Evolutionary conservation across 164 flowering plant species (phyloP).

Genomic region (Platanus orientalis): DNA sequence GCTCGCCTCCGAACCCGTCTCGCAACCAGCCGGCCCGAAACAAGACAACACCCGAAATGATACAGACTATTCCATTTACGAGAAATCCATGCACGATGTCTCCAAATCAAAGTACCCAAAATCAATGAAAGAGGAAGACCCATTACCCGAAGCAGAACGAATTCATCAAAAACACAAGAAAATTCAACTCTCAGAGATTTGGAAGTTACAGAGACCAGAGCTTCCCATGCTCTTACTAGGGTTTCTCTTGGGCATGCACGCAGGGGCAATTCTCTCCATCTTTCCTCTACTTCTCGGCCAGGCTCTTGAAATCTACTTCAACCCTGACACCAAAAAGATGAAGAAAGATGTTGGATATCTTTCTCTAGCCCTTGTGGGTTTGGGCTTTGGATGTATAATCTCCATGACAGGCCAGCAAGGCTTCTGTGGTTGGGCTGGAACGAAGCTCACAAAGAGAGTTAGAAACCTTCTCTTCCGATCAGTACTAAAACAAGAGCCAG

Average conservation of each 20-base stretch:
- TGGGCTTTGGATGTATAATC: too few species aligned
- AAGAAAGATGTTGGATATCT: too few species aligned
- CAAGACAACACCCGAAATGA: slow-evolving; percentile 10
- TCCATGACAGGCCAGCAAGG: slow-evolving; percentile 74
- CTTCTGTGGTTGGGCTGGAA: slow-evolving; percentile 73
- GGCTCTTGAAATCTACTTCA: slow-evolving; percentile 52
- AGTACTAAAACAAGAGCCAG: too few species aligned
- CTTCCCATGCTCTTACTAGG: slow-evolving; percentile 40
- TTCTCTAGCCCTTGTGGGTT: too few species aligned
- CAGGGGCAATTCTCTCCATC: slow-evolving; percentile 66
- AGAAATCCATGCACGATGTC: slow-evolving; percentile 23
- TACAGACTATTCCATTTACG: slow-evolving; percentile 15
- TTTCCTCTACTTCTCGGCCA: slow-evolving; percentile 61
- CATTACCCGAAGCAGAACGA: slow-evolving; percentile 14
- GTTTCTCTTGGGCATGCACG: slow-evolving; percentile 47
- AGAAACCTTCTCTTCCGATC: too few species aligned
- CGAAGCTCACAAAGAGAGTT: slow-evolving; percentile 60
- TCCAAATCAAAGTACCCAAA: slow-evolving; percentile 24
- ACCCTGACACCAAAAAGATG: neutral
- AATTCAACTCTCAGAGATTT: slow-evolving; percentile 34
- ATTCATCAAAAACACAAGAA: slow-evolving; percentile 13
- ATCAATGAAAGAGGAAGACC: slow-evolving; percentile 19
- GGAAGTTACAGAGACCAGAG: slow-evolving; percentile 62
- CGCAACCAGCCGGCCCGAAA: slow-evolving; percentile 20
- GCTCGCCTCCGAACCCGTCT: slow-evolving; percentile 49